Evolutionary conservation across 257 asterid genomes (phyloP), one percentile per base, ranked within the genome.

Genomic region (Capsicum rhomboideum): DNA sequence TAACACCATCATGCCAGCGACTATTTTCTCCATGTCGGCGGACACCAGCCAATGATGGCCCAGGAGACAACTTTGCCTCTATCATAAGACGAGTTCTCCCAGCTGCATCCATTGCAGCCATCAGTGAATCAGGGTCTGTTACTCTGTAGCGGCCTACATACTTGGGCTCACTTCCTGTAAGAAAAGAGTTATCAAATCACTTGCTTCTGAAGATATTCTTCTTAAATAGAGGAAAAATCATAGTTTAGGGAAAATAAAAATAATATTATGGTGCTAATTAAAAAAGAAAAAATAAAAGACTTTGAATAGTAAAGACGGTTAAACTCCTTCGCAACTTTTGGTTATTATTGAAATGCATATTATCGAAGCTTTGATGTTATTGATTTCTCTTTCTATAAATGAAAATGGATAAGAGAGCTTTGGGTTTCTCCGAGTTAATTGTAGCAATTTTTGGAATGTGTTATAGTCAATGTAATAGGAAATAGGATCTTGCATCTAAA

Each of bases 111-210:
- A 89, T 92, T 69, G 99, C 96, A 63, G 99, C 98, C 75, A 85
- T 83, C 71, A 93, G 98, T 49, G 99, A 94, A 84, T 95, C 95
- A 77, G 97, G 78, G 84, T 97, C 99, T 3, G 99, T 93, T 85
- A 95, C 85, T 90, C 99, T 97, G 88, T 97, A 97, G 87, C 96
- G 89, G 82, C 99, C 99, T 77, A 86, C 94, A 84, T 93, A 95
- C 90, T 89, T 92, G 59, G 99, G 93, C 74, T 95, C 97, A 82
- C 87, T 91, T 84, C 98, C 99, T 97, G 94, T 78, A 42, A 87
- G 72, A 83, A 34, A 53, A 2, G 56, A 82, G 64, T 55, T 34
- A 69, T 17, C 68, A 37, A 31, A 42, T 61, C 81, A 75, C 54
- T 79, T 53, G 49, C 34, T 74, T 75, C 13, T 77, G 31, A 83